Evolutionary conservation across 2,329 filamentous ascomycete species (phyloP).

Genomic region (Acrodontium crateriforme): DNA sequence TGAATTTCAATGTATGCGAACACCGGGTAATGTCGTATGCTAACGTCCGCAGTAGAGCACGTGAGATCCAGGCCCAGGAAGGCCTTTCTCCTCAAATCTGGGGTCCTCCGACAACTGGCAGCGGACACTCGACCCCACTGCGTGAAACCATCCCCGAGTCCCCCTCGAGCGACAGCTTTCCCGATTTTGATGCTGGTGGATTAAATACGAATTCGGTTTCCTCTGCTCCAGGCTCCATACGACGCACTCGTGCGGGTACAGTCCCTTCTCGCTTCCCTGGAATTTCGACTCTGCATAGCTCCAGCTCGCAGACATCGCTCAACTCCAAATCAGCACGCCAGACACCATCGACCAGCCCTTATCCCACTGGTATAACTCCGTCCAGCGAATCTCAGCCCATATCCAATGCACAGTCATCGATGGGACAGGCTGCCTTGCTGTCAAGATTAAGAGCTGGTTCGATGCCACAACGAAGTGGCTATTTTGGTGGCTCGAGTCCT

Average conservation of each 20-base stretch:
- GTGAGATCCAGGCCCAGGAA: conserved; percentile 96
- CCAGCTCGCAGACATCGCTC: conserved; percentile 44
- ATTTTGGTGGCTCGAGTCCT: conserved; percentile 44
- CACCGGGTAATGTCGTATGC: conserved; percentile 3
- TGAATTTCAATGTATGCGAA: conserved; percentile 31
- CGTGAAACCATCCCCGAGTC: conserved; percentile 97
- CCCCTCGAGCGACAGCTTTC: conserved; percentile 81
- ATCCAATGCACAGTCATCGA: conserved; percentile 37
- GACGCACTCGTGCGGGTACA: conserved; percentile 81
- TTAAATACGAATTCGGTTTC: conserved; percentile 12
- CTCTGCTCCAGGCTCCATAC: conserved; percentile 21
- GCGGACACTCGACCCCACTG: conserved; percentile 87
- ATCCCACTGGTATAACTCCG: conserved; percentile 47
- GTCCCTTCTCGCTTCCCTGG: conserved; percentile 90
- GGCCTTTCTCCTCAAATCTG: conserved; percentile 62
- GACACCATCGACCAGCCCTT: conserved; percentile 77
- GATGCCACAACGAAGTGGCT: conserved; percentile 76
- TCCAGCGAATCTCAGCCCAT: conserved; percentile 20
- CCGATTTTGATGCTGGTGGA: conserved; percentile 54
- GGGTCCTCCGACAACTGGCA: conserved; percentile 91
- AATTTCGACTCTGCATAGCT: conserved; percentile 48
- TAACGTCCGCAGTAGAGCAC: conserved; percentile 51
- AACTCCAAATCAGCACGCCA: conserved; percentile 69
- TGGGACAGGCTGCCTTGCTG: conserved; percentile 56
- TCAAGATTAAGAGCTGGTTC: conserved; percentile 83